A percentile compares a stretch with the other conserved stretches of the same genome.
These are phyloP conservation scores for Intubia oerlemansii DNA, from an alignment of 2,329 filamentous ascomycete genomes.

Conservation along the genomic window DNA sequence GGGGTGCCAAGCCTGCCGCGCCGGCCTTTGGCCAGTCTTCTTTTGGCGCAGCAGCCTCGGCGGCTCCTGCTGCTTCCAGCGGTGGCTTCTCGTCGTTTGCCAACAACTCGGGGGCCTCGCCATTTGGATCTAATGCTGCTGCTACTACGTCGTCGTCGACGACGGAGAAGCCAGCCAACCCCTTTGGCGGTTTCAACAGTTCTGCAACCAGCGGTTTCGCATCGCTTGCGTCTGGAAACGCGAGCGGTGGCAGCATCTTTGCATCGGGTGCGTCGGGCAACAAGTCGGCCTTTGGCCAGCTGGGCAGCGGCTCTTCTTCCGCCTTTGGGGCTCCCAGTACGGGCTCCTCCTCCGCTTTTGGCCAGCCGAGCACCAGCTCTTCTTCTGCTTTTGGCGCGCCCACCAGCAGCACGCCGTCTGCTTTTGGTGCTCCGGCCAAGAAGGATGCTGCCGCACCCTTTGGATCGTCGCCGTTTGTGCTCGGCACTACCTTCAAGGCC, in stretches of 20 bases:
- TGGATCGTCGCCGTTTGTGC: slow-evolving; percentile 38
- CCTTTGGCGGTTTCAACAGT: slow-evolving; percentile 9
- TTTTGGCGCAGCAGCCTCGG: slow-evolving; percentile 18
- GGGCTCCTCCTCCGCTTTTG: slow-evolving; percentile 10
- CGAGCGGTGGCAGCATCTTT: slow-evolving; percentile 17
- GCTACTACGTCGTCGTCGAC: slow-evolving; percentile 5
- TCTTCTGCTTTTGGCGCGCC: slow-evolving; percentile 6
- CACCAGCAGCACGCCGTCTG: slow-evolving; percentile 12
- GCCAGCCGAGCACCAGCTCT: slow-evolving; percentile 7
- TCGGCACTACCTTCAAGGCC: slow-evolving; percentile 44
- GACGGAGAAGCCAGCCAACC: slow-evolving; percentile 4
- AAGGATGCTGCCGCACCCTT: slow-evolving; percentile 18
- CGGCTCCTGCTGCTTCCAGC: slow-evolving; percentile 9
- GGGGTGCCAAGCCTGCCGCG: slow-evolving; percentile 13
- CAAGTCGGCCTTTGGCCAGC: slow-evolving; percentile 16
- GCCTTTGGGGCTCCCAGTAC: slow-evolving; percentile 4
- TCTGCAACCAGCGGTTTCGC: slow-evolving; percentile 25
- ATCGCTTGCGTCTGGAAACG: slow-evolving; percentile 18
- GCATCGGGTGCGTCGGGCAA: slow-evolving; percentile 10
- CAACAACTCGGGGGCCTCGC: slow-evolving; percentile 5
- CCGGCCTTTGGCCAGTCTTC: slow-evolving; percentile 34
- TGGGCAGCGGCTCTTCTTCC: slow-evolving; percentile 7
- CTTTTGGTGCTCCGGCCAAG: slow-evolving; percentile 10
- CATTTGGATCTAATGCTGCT: slow-evolving; percentile 11
- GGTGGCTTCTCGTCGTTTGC: slow-evolving; percentile 10